These are phyloP conservation scores for Fragilariopsis cylindrus DNA, from an alignment of 108 stramenopile species.

Conservation along the genomic window DNA sequence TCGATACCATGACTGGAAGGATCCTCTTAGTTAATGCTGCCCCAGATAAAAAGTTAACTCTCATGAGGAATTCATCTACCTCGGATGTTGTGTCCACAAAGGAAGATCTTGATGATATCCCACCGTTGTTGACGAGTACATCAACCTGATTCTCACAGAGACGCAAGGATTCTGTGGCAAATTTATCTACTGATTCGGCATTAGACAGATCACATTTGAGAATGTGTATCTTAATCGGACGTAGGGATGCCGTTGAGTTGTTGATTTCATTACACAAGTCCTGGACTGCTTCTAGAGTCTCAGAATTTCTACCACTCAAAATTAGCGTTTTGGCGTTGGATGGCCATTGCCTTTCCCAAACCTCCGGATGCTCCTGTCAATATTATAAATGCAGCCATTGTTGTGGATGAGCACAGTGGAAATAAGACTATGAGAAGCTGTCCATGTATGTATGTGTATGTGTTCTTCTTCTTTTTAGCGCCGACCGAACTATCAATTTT, in stretches of 20 bases:
- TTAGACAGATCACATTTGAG: constrained; percentile 62
- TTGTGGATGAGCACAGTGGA: too few species aligned
- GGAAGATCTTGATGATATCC: constrained; percentile 70
- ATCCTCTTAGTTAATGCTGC: constrained; percentile 62
- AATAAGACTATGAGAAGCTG: too few species aligned
- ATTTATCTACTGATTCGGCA: constrained; percentile 39
- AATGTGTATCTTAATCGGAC: background rate
- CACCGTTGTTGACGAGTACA: constrained; percentile 78
- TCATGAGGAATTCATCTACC: constrained; percentile 80
- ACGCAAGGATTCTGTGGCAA: constrained; percentile 38
- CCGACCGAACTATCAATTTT: too few species aligned
- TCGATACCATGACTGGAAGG: constrained; percentile 66
- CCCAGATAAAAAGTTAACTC: constrained; percentile 81
- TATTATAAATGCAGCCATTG: constrained; percentile 17
- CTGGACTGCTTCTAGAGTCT: constrained; percentile 48
- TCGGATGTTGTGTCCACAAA: constrained; percentile 72
- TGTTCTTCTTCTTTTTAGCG: too few species aligned
- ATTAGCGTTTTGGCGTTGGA: constrained; percentile 43
- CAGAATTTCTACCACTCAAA: constrained; percentile 60
- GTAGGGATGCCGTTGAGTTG: background rate
- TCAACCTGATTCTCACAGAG: constrained; percentile 38
- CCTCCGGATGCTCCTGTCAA: constrained; percentile 85
- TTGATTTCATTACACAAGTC: constrained; percentile 39
- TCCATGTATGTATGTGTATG: too few species aligned
- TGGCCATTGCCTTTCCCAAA: constrained; percentile 58